Evolutionary conservation across 2,329 filamentous ascomycete genomes (phyloP).

Genomic region (Cytospora paraplurivora): DNA sequence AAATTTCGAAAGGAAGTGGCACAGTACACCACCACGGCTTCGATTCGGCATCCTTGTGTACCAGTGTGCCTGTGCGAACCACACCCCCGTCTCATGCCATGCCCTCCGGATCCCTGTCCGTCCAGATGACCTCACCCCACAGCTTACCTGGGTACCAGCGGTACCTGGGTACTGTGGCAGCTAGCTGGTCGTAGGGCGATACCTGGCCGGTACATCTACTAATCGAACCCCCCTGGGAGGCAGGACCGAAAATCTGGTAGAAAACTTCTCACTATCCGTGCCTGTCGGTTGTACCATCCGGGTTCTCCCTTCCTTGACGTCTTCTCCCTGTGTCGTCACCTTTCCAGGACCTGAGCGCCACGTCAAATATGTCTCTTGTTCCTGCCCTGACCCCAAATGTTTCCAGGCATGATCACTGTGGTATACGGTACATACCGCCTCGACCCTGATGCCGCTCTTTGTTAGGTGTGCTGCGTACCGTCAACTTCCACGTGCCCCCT

Average conservation of each 20-base stretch:
- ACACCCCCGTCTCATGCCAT: background rate
- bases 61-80: background rate
- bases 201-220: background rate
- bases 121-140: slow-evolving; percentile 1
- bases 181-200: background rate
- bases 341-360: slow-evolving; percentile 18
- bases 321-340: slow-evolving; percentile 20
- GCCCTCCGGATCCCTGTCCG: background rate
- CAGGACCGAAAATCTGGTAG: background rate
- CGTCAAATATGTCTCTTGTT: slow-evolving; percentile 23
- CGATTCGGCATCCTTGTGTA: background rate
- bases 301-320: slow-evolving; percentile 14
- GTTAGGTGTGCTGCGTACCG: background rate
- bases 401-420: background rate
- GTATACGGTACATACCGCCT: background rate
- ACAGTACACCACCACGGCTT: background rate
- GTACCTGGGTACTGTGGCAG: too few species aligned
- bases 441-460: background rate
- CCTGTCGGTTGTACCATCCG: slow-evolving; percentile 9
- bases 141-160: background rate
- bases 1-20: background rate
- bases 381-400: slow-evolving; percentile 14
- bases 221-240: background rate
- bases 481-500: slow-evolving; percentile 1
- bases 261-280: background rate